phyloP scores from a whole-genome alignment of 805 yeast species.

The Sugiyamaella boreocaroliniensis region DNA sequence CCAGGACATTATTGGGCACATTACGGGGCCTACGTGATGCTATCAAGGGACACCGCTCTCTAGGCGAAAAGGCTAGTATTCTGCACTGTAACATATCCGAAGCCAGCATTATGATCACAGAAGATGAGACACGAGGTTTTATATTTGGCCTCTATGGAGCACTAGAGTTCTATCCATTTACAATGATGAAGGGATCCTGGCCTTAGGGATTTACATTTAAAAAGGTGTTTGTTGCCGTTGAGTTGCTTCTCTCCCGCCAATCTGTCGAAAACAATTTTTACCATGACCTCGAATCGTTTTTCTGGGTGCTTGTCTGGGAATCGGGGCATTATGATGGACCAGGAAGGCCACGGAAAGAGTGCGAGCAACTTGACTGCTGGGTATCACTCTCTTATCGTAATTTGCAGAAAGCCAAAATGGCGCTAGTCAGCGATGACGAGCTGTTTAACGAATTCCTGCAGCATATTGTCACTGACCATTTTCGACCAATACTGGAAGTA shows the following conservation, averaged over 20 bases:
- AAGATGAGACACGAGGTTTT: constrained; percentile 1
- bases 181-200: background rate
- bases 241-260: background rate
- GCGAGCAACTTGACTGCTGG: constrained; percentile 7
- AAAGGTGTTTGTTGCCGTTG: constrained; percentile 4
- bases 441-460: constrained; percentile 3
- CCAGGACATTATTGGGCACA: background rate
- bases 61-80: constrained; percentile 1
- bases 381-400: constrained; percentile 1
- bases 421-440: constrained; percentile 4
- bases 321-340: constrained; percentile 5
- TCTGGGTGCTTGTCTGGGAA: constrained; percentile 7
- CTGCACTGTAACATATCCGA: constrained; percentile 3
- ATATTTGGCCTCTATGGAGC: constrained; percentile 2
- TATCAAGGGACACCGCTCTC: background rate
- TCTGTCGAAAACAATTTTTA: constrained; percentile 2
- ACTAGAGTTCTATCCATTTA: background rate
- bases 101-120: constrained; percentile 2
- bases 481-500: background rate
- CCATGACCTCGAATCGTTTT: constrained; percentile 8
- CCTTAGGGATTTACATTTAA: background rate
- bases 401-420: constrained; percentile 1
- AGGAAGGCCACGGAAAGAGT: background rate
- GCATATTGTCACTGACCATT: background rate
- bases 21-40: constrained; percentile 6